These are phyloP conservation scores for Xylaria sp. DNA, from an alignment of 2,329 filamentous ascomycete species.

Conservation along the genomic window DNA sequence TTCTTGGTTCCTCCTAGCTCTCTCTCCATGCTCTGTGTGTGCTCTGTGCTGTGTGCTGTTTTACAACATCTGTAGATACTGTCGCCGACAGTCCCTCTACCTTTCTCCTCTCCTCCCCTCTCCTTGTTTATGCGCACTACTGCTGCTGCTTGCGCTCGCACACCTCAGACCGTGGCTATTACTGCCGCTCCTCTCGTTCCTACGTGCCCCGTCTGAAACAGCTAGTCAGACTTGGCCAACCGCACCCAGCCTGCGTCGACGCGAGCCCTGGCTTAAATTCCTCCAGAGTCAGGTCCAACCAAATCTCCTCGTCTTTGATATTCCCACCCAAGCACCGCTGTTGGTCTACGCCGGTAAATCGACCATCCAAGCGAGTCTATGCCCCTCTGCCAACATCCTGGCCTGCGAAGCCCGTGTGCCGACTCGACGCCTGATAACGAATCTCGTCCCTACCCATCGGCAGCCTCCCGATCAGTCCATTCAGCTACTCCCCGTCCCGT, in stretches of 20 bases:
- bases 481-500: slow-evolving; percentile 1
- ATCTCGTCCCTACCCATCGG: background rate
- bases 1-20: slow-evolving; percentile 1
- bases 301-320: slow-evolving; percentile 8
- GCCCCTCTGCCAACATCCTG: background rate
- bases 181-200: slow-evolving; percentile 18
- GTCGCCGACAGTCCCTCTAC: background rate
- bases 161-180: background rate
- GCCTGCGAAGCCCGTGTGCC: background rate
- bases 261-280: slow-evolving; percentile 21
- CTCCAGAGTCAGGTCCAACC: slow-evolving; percentile 11
- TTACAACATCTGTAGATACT: slow-evolving; percentile 21
- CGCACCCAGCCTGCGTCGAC: slow-evolving; percentile 12
- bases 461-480: background rate
- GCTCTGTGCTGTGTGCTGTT: background rate
- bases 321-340: slow-evolving; percentile 1
- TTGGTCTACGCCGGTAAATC: background rate
- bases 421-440: background rate
- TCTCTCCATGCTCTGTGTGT: background rate
- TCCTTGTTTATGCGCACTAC: background rate
- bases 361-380: background rate
- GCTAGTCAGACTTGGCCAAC: slow-evolving; percentile 16
- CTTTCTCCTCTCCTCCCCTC: background rate
- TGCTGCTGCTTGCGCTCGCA: slow-evolving; percentile 3
- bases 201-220: slow-evolving; percentile 27